Conservation (phyloP, 768 basidiomycete species). For the Boletus reticuloceps region DNA sequence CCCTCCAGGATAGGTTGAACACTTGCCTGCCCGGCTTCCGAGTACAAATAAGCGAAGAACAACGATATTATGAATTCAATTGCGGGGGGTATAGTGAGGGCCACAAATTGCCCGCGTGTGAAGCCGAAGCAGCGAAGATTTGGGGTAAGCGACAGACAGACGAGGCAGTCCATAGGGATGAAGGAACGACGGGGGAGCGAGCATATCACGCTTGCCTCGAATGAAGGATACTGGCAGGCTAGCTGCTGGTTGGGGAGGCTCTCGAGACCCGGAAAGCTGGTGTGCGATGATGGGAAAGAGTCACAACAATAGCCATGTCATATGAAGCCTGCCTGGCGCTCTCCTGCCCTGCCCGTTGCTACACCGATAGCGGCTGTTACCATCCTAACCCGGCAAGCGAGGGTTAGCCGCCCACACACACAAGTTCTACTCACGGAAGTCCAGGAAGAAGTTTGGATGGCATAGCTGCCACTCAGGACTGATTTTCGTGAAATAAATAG, state of each 20-base stretch:
- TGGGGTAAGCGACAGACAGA: slow-evolving; percentile 68
- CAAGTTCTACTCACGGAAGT: neutral
- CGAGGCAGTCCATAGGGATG: slow-evolving; percentile 32
- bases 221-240: slow-evolving; percentile 43
- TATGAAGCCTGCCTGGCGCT: neutral
- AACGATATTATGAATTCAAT: slow-evolving; percentile 62
- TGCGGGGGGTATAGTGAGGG: slow-evolving; percentile 60
- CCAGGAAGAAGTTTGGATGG: neutral
- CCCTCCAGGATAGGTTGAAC: neutral
- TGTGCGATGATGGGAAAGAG: slow-evolving; percentile 26
- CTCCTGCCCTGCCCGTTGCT: slow-evolving; percentile 14
- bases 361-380: slow-evolving; percentile 17
- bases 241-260: slow-evolving; percentile 33
- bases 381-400: slow-evolving; percentile 4
- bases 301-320: slow-evolving; percentile 7
- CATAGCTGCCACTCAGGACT: neutral
- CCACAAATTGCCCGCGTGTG: slow-evolving; percentile 41
- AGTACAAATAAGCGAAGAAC: slow-evolving; percentile 47
- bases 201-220: slow-evolving; percentile 35
- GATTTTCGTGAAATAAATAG: neutral
- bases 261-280: slow-evolving; percentile 3
- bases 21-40: slow-evolving; percentile 51
- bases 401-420: neutral
- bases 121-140: slow-evolving; percentile 70
- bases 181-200: slow-evolving; percentile 19